Evolutionary conservation across 441 rosid species (phyloP).

Genomic region (Populus trichocarpa): DNA sequence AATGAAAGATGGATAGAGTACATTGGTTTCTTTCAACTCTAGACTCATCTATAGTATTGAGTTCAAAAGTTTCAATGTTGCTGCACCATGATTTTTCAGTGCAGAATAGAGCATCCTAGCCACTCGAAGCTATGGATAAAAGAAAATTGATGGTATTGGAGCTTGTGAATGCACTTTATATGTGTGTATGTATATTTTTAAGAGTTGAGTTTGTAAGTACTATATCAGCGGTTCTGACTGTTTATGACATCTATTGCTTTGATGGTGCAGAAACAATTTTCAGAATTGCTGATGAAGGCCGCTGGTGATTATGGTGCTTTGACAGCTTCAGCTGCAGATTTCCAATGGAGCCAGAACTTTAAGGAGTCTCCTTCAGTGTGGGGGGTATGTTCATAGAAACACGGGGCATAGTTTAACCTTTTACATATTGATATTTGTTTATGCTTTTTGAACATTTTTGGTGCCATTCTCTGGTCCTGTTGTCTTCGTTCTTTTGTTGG

Average conservation of each 20-base stretch:
- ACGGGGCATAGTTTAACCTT: constrained; percentile 5
- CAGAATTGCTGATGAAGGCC: constrained; percentile 91
- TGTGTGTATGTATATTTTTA: not conserved
- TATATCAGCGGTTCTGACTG: not conserved
- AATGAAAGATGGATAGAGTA: not conserved
- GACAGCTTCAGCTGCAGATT: constrained; percentile 88
- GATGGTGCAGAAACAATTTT: constrained; percentile 82
- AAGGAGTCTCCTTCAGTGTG: constrained; percentile 95
- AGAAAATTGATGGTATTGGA: not conserved
- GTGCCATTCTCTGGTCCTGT: not conserved
- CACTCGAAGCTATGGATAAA: not conserved
- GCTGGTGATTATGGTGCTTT: constrained; percentile 94
- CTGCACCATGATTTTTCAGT: not conserved
- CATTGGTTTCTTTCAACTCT: not conserved
- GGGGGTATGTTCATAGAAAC: constrained; percentile 63
- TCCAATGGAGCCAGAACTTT: constrained; percentile 96
- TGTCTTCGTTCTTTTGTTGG: not conserved
- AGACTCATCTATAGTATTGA: not conserved
- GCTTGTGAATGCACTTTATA: not conserved
- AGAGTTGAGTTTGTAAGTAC: not conserved
- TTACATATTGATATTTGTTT: not conserved
- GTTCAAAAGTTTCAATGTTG: not conserved
- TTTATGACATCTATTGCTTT: not conserved
- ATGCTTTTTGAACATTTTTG: not conserved
- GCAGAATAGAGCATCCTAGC: not conserved